These are phyloP conservation scores for Angomonas desouzai DNA, from an alignment of 208 protist species.

Conservation along the genomic window DNA sequence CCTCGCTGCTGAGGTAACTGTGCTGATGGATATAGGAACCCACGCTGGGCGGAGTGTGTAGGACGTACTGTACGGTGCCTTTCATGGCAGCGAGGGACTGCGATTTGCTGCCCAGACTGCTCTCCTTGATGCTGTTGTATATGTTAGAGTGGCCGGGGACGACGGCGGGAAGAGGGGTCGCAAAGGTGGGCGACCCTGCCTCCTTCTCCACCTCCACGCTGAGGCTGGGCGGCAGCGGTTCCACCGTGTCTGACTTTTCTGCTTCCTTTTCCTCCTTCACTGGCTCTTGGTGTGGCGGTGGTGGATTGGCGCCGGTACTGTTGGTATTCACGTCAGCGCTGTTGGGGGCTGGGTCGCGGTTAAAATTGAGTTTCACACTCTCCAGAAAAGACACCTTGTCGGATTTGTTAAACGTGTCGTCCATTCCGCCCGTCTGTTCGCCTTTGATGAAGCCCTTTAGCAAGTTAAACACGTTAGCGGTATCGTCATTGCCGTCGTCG, in stretches of 20 bases:
- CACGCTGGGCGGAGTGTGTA: background rate
- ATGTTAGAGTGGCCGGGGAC: background rate
- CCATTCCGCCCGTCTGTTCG: background rate
- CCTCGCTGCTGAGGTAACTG: background rate
- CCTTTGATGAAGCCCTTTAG: constrained; percentile 8
- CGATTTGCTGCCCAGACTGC: constrained; percentile 1
- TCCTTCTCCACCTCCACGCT: background rate
- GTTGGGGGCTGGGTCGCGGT: background rate
- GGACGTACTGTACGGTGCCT: background rate
- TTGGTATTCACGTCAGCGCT: too few relatives aligned
- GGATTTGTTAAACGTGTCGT: constrained; percentile 4
- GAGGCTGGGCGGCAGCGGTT: background rate
- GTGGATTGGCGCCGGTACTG: too few relatives aligned
- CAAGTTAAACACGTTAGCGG: background rate
- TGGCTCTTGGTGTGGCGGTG: background rate
- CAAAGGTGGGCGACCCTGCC: too few relatives aligned
- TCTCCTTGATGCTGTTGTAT: constrained; percentile 4
- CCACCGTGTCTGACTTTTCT: background rate
- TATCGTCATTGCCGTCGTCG: background rate
- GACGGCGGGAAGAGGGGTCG: too few relatives aligned
- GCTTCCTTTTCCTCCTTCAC: background rate
- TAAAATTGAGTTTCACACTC: constrained; percentile 1
- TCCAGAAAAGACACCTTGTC: constrained; percentile 6
- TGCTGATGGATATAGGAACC: background rate
- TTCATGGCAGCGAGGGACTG: background rate